Evolutionary conservation across 768 basidiomycete genomes (phyloP).

Genomic region (Lentinula detonsa): DNA sequence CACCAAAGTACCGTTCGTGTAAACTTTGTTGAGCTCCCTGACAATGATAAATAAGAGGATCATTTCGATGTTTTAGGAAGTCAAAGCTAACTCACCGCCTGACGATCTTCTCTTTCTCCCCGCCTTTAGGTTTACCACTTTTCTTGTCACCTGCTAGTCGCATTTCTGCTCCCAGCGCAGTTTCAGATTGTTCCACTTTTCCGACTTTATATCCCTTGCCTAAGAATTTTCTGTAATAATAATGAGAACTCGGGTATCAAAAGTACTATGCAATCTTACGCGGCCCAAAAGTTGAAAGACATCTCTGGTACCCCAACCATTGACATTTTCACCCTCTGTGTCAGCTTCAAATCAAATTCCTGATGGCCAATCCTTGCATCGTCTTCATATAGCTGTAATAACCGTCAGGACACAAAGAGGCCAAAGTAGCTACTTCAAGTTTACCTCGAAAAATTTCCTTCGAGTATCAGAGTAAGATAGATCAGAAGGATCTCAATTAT

Average conservation of each 20-base stretch:
- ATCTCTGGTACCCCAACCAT: conserved; percentile 99
- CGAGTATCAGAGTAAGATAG: neutral
- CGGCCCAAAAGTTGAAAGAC: conserved; percentile 90
- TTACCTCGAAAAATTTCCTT: conserved; percentile 78
- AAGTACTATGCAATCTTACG: conserved; percentile 40
- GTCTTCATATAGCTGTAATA: conserved; percentile 78
- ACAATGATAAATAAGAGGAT: neutral
- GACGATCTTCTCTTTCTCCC: conserved; percentile 82
- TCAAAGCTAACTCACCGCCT: conserved; percentile 43
- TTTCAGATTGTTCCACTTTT: conserved; percentile 94
- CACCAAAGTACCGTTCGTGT: conserved; percentile 93
- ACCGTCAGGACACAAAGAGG: conserved; percentile 1
- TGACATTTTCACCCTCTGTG: conserved; percentile 94
- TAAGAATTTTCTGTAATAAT: conserved; percentile 60
- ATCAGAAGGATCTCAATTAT: neutral
- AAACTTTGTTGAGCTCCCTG: conserved; percentile 90
- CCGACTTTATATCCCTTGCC: conserved; percentile 94
- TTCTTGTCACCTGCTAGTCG: conserved; percentile 71
- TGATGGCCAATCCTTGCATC: conserved; percentile 91
- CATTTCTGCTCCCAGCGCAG: conserved; percentile 96
- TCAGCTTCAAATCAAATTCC: conserved; percentile 92
- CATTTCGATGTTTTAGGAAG: neutral
- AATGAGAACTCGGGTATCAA: neutral
- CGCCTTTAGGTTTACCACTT: conserved; percentile 50
- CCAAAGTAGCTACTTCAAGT: neutral